phyloP scores from a whole-genome alignment of 208 protist genomes.

The Wallacemonas sp. region DNA sequence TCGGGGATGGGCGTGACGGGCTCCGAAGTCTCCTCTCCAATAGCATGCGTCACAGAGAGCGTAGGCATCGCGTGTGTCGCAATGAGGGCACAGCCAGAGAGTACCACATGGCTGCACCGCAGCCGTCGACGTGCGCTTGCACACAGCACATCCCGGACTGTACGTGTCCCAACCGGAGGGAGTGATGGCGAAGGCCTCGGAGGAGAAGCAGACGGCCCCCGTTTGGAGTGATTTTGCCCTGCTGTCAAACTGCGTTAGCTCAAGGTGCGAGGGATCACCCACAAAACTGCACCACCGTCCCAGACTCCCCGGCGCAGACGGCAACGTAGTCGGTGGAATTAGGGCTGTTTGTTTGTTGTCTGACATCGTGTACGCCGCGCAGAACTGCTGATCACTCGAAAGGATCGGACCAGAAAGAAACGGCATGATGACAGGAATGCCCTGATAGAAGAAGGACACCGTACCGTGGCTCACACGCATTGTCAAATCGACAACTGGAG shows the following conservation, averaged over 20 bases:
- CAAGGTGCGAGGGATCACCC: neutral
- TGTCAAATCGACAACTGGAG: neutral
- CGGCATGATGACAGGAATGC: neutral
- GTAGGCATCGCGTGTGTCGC: neutral
- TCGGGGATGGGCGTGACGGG: neutral
- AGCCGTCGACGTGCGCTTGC: neutral
- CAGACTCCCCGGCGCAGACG: neutral
- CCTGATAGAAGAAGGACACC: conserved; percentile 3
- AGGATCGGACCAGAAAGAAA: neutral
- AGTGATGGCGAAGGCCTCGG: neutral
- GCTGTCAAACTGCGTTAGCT: neutral
- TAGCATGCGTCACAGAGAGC: neutral
- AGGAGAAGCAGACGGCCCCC: neutral
- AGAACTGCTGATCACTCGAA: neutral
- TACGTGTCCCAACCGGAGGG: neutral
- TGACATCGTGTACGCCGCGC: neutral
- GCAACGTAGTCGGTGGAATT: neutral
- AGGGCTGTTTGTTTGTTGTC: neutral
- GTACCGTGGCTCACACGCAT: neutral
- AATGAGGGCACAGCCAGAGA: neutral
- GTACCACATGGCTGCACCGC: neutral
- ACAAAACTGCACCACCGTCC: neutral
- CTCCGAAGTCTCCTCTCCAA: neutral
- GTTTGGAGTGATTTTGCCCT: neutral
- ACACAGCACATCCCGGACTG: neutral